These are phyloP conservation scores for Tulasnella sp. DNA, from an alignment of 768 basidiomycete species.

Conservation along the genomic window DNA sequence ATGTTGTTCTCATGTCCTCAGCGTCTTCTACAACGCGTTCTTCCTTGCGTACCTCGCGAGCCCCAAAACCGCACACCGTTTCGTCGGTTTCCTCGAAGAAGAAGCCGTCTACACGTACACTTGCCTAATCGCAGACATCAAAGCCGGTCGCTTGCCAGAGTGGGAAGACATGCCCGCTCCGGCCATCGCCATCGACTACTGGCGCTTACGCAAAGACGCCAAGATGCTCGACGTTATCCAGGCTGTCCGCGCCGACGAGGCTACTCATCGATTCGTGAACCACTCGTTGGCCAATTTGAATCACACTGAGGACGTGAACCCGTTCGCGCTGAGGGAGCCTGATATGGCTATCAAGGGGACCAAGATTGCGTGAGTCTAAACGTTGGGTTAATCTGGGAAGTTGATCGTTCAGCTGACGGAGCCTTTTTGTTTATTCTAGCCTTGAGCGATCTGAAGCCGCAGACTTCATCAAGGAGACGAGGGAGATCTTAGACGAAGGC, in stretches of 20 bases:
- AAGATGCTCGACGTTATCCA: constrained; percentile 25
- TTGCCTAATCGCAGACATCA: constrained; percentile 70
- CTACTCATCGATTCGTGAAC: constrained; percentile 58
- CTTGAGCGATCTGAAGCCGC: constrained; percentile 60
- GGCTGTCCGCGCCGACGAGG: background rate
- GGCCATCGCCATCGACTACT: constrained; percentile 89
- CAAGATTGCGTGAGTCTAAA: constrained; percentile 48
- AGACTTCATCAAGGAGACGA: constrained; percentile 50
- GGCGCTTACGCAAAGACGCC: constrained; percentile 63
- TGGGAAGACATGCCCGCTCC: constrained; percentile 72
- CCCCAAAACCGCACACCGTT: constrained; percentile 50
- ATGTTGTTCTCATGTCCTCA: background rate
- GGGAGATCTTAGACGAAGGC: constrained; percentile 36
- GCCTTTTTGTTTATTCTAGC: constrained; percentile 26
- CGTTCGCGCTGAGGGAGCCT: constrained; percentile 81
- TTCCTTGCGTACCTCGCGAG: constrained; percentile 50
- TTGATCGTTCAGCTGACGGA: background rate
- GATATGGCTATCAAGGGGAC: constrained; percentile 75
- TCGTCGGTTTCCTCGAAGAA: constrained; percentile 88
- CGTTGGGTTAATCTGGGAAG: background rate
- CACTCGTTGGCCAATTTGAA: constrained; percentile 87
- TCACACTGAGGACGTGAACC: constrained; percentile 68
- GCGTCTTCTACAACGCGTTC: constrained; percentile 76
- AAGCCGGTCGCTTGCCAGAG: constrained; percentile 66
- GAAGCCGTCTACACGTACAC: constrained; percentile 92